phyloP scores from a whole-genome alignment of 1,284 basidiomycete genomes.

The Ustilago trichophora region DNA sequence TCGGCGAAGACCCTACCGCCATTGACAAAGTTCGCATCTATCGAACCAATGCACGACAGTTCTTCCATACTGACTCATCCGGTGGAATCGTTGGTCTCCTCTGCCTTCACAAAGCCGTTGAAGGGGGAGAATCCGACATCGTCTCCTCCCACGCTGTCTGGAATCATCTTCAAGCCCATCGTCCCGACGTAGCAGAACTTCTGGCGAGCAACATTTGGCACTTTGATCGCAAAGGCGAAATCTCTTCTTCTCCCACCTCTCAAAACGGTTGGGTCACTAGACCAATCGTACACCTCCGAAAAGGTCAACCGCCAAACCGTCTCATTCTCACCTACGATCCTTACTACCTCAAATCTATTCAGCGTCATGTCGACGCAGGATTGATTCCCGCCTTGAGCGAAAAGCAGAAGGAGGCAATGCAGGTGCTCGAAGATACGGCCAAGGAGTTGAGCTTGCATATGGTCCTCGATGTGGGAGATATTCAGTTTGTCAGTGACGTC shows the following conservation, averaged over 20 bases:
- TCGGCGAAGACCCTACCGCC: slow-evolving; percentile 69
- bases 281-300: slow-evolving; percentile 47
- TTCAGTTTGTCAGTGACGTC: slow-evolving; percentile 50
- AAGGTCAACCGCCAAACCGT: slow-evolving; percentile 40
- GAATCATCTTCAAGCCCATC: slow-evolving; percentile 68
- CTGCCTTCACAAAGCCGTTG: slow-evolving; percentile 68
- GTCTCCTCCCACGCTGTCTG: slow-evolving; percentile 68
- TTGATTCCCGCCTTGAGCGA: slow-evolving; percentile 66
- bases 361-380: slow-evolving; percentile 65
- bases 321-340: slow-evolving; percentile 59
- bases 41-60: slow-evolving; percentile 68
- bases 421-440: slow-evolving; percentile 68
- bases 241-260: slow-evolving; percentile 7
- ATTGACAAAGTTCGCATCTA: slow-evolving; percentile 69
- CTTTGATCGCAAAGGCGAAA: slow-evolving; percentile 62
- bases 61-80: slow-evolving; percentile 66
- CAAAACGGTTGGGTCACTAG: slow-evolving; percentile 24
- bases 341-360: slow-evolving; percentile 60
- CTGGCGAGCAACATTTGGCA: slow-evolving; percentile 62
- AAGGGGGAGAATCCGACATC: slow-evolving; percentile 69
- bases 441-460: slow-evolving; percentile 68
- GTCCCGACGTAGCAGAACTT: slow-evolving; percentile 68
- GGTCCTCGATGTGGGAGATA: slow-evolving; percentile 68
- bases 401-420: slow-evolving; percentile 67
- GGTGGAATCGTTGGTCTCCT: slow-evolving; percentile 68